Base-by-base conservation (phyloP, 225 moss, liverwort and hornwort genomes). In the Rhytidiadelphus loreus region DNA sequence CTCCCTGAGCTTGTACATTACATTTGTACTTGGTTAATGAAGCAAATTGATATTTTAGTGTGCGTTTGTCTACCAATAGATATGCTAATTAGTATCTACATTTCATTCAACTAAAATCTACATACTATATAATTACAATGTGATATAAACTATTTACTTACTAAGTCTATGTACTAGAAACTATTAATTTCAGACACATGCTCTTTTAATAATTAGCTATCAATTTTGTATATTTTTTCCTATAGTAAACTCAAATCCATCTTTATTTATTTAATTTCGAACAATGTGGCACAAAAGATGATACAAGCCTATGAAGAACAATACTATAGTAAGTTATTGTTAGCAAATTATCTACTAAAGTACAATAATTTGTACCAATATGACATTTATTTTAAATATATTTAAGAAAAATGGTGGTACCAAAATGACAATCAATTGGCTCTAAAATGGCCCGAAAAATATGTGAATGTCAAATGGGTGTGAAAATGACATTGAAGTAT, bases 281-380 rank as follows among this genome's bases (percentile, higher is more conserved):
- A 13, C 13, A 69, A 4, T 39, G 7, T 2, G 2, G 23, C 12
- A 39, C 6, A 19, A 66, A 66, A 66, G 20, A 17, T 66, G 20
- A 66, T 23, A 23, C 13, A 68, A 68, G 68, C 68, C 68, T 69
- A 13, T 69, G 2, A 69, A 39, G 7, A 69, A 7, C 11, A n/a
- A 1, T 2, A 8, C 4, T 69, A 39, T 0, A 39, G 1, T 1
- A n/a, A 39, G 24, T 12, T 8, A 24, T 1, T 69, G 23, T 13
- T 24, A 69, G 4, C 4, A 13, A 69, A 39, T 23, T 39, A 13
- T 4, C 8, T 21, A 4, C 2, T 8, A 69, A 69, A 39, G 33
- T 18, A 16, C 19, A 9, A 39, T 23, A 39, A 11, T 69, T 39
- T 69, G 39, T 4, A 69, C 7, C 12, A n/a, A 68, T n/a, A 68